These are phyloP conservation scores for Aspergillus nanangensis DNA, from an alignment of 495 filamentous ascomycete species.

Conservation along the genomic window DNA sequence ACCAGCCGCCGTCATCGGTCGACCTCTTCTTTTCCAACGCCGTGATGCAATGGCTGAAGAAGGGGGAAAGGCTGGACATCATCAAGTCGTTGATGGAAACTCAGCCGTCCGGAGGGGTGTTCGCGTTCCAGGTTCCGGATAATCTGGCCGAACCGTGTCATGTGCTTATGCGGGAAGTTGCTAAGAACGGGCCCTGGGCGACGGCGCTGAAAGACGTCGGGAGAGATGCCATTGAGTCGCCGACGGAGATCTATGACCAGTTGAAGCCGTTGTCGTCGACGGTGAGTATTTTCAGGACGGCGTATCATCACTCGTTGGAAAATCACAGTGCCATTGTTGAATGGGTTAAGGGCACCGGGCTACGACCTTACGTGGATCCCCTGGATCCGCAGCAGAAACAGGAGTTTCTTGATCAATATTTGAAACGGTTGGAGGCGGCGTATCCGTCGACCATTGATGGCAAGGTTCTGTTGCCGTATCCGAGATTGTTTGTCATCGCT, in stretches of 20 bases:
- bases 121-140: slow-evolving; percentile 53
- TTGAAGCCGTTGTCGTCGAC: slow-evolving; percentile 34
- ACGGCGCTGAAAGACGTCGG: slow-evolving; percentile 26
- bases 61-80: slow-evolving; percentile 33
- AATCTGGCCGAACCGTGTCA: slow-evolving; percentile 47
- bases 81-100: slow-evolving; percentile 35
- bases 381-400: slow-evolving; percentile 27
- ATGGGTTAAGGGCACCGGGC: slow-evolving; percentile 53
- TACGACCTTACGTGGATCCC: slow-evolving; percentile 46
- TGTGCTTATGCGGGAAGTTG: slow-evolving; percentile 43
- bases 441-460: slow-evolving; percentile 39
- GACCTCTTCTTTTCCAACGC: slow-evolving; percentile 53
- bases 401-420: slow-evolving; percentile 37
- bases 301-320: slow-evolving; percentile 47
- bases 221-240: slow-evolving; percentile 43
- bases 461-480: slow-evolving; percentile 42
- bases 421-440: slow-evolving; percentile 24
- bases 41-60: slow-evolving; percentile 50
- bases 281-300: slow-evolving; percentile 48
- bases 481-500: slow-evolving; percentile 45
- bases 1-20: slow-evolving; percentile 23
- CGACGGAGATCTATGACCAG: slow-evolving; percentile 39
- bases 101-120: slow-evolving; percentile 37
- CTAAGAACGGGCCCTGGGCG: slow-evolving; percentile 34
- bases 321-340: slow-evolving; percentile 45